Percentiles rank a stretch among this genome's conserved stretches.
These are phyloP conservation scores for Ophiostoma sp. DNA, from an alignment of 2,329 filamentous ascomycete species.

Conservation along the genomic window DNA sequence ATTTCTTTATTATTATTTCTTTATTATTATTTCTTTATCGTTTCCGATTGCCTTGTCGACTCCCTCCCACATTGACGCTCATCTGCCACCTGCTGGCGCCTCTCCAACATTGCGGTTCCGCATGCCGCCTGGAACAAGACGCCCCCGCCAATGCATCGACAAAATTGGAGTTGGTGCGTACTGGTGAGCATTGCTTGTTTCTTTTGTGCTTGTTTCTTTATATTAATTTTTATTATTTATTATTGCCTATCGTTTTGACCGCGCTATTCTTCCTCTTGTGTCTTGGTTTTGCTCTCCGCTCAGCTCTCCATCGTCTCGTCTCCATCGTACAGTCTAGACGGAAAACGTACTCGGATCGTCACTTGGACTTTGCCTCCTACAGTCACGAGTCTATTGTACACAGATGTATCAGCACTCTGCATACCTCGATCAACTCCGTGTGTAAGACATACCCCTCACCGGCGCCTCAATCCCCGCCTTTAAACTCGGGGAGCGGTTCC, in stretches of 20 bases:
- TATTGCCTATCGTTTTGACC: too few species aligned
- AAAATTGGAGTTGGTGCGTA: background rate
- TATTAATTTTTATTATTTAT: background rate
- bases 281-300: too few species aligned
- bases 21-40: background rate
- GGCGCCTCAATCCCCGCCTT: slow-evolving; percentile 1
- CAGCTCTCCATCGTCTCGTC: too few species aligned
- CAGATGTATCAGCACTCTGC: background rate
- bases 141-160: slow-evolving; percentile 6
- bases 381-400: background rate
- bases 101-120: slow-evolving; percentile 24
- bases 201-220: background rate
- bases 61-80: background rate
- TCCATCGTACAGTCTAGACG: too few species aligned
- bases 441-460: slow-evolving; percentile 16
- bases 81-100: background rate
- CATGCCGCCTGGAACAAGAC: slow-evolving; percentile 12
- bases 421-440: background rate
- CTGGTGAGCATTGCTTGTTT: background rate
- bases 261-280: too few species aligned
- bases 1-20: background rate
- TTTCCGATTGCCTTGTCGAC: background rate
- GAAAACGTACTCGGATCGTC: too few species aligned
- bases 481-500: background rate
- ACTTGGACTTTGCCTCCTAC: too few species aligned